Evolutionary conservation across 2,329 filamentous ascomycete genomes (phyloP), one percentile per base, ranked within the genome.

Genomic region (Scedosporium minutisporum): DNA sequence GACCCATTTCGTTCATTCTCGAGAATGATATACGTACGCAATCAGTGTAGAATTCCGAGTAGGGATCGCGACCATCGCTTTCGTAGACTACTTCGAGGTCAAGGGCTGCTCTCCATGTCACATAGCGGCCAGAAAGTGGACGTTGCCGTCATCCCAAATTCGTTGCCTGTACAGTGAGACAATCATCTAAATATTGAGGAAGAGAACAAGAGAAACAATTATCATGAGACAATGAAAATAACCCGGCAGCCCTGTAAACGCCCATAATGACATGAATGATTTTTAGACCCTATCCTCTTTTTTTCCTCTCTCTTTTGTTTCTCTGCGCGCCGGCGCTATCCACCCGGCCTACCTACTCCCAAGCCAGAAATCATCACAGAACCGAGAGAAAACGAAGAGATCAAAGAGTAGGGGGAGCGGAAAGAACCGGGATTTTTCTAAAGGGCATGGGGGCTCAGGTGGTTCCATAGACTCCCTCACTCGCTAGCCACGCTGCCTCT

Each of bases 181-280:
- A 62, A 33, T 14, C 38, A 46, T 44, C 57, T 59, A 59, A 21
- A 41, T 33, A 41, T 58, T n/a, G 16, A 23, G 12, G 18, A n/a
- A 25, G 18, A 21, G 29, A 42, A 16, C 25, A 58, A 58, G 29
- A 38, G 38, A 42, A 44, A 42, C 12, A 44, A 59, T 25, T 42
- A 42, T 25, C 41, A 59, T 42, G 57, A 59, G 57, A 59, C 29
- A 59, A 12, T 38, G 33, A 33, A 44, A 59, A 55, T 55, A 55
- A 55, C 18, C 51, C 51, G 23, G 51, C 23, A 58, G 51, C 60
- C 60, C 41, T 57, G 51, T 62, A 57, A 62, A 62, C 60, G 60
- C 60, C 60, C 60, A 62, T 53, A 53, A 62, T 62, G 60, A 62
- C 60, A 57, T 62, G 60, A 62, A 41, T 57, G 25, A 57, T 42